A percentile compares a stretch with the other conserved stretches of the same genome.
Evolutionary conservation across 1,284 basidiomycete species (phyloP).

Genomic region (Ustilago sp.): DNA sequence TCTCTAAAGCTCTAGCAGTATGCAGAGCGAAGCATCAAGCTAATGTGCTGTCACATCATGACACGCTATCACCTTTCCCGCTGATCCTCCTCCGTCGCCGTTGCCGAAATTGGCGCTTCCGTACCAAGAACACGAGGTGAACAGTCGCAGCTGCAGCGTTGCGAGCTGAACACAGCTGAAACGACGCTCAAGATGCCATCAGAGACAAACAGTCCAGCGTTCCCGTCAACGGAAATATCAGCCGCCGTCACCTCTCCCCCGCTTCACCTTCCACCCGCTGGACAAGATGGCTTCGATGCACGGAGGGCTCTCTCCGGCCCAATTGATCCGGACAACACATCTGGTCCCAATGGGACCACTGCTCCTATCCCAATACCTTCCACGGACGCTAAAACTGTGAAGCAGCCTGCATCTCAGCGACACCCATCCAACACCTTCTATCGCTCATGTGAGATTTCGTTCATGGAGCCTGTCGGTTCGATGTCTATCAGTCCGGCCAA

Average conservation of each 20-base stretch:
- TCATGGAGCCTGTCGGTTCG: constrained; percentile 66
- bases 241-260: constrained; percentile 22
- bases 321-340: constrained; percentile 10
- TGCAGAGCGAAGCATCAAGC: background rate
- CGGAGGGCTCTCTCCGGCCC: constrained; percentile 31
- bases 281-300: constrained; percentile 44
- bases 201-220: constrained; percentile 28
- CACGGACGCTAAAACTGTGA: constrained; percentile 13
- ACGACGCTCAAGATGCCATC: constrained; percentile 10
- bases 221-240: constrained; percentile 44
- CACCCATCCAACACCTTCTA: constrained; percentile 52
- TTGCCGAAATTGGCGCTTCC: too few relatives aligned
- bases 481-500: constrained; percentile 68
- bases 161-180: background rate
- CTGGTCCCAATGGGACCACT: constrained; percentile 3
- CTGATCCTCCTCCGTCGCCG: background rate
- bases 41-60: background rate
- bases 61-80: background rate
- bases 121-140: background rate
- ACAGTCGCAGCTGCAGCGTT: background rate
- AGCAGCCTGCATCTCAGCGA: constrained; percentile 32
- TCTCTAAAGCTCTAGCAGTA: background rate
- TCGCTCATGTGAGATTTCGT: constrained; percentile 48
- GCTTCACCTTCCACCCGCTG: constrained; percentile 30
- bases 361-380: constrained; percentile 34